phyloP scores from a whole-genome alignment of 352 stramenopile genomes.

The Pythium angustatum region DNA sequence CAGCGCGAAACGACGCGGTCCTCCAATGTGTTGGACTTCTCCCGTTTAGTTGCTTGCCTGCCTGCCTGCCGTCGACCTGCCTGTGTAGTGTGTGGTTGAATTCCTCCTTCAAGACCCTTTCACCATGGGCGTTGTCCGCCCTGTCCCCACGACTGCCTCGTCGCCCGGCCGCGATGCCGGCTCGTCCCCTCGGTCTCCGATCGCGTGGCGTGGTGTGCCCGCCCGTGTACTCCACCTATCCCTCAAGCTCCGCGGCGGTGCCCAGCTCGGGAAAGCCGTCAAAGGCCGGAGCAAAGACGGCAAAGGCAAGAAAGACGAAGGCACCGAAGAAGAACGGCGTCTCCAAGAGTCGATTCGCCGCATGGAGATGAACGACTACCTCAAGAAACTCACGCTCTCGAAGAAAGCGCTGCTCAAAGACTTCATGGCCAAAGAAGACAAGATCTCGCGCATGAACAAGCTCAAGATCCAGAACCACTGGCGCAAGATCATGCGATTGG shows the following conservation, averaged over 20 bases:
- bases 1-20: not conserved
- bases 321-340: slow-evolving; percentile 67
- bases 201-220: too few relatives aligned
- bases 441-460: slow-evolving; percentile 79
- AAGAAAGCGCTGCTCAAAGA: slow-evolving; percentile 79
- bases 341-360: slow-evolving; percentile 78
- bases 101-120: not conserved
- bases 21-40: too few relatives aligned
- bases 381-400: slow-evolving; percentile 77
- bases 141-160: too few relatives aligned
- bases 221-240: slow-evolving; percentile 28
- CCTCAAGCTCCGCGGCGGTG: slow-evolving; percentile 57
- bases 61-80: too few relatives aligned
- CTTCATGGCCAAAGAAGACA: slow-evolving; percentile 75
- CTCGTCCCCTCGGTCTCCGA: too few relatives aligned
- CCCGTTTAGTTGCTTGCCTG: too few relatives aligned
- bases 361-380: slow-evolving; percentile 86
- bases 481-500: slow-evolving; percentile 95
- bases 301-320: slow-evolving; percentile 65
- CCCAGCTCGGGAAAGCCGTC: slow-evolving; percentile 76
- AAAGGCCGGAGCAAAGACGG: slow-evolving; percentile 78
- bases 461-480: slow-evolving; percentile 95
- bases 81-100: too few relatives aligned
- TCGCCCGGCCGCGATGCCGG: too few relatives aligned
- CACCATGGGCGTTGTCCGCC: slow-evolving; percentile 2